Evolutionary conservation across 768 basidiomycete genomes (phyloP).

Genomic region (Mycena maculata): DNA sequence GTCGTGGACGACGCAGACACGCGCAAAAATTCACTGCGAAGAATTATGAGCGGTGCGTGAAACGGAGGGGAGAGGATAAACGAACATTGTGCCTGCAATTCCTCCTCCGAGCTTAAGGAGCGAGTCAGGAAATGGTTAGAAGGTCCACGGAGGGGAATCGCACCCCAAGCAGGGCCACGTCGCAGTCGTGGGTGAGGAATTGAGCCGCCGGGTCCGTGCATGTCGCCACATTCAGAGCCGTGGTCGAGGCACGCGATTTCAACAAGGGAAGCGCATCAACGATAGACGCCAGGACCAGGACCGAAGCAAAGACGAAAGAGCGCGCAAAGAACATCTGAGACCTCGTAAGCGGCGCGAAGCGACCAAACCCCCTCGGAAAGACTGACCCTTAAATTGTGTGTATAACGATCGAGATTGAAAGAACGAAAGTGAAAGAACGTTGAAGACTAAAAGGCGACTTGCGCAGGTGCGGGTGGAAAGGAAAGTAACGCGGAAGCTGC

Average conservation of each 20-base stretch:
- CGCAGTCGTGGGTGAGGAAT: constrained; percentile 36
- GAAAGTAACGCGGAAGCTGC: constrained; percentile 11
- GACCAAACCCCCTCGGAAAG: background rate
- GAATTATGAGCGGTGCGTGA: background rate
- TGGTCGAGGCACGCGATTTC: constrained; percentile 18
- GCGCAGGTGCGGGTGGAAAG: constrained; percentile 23
- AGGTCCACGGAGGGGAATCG: background rate
- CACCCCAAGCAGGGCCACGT: constrained; percentile 37
- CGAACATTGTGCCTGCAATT: constrained; percentile 36
- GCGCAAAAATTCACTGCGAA: constrained; percentile 34
- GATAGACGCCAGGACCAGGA: constrained; percentile 15
- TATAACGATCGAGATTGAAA: constrained; percentile 12
- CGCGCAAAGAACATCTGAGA: constrained; percentile 34
- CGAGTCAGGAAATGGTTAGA: background rate
- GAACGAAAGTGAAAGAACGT: constrained; percentile 32
- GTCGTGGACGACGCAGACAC: constrained; percentile 29
- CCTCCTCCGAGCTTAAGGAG: constrained; percentile 33
- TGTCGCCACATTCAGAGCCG: constrained; percentile 33
- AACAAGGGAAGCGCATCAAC: constrained; percentile 32
- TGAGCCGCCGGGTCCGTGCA: constrained; percentile 34
- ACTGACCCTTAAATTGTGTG: constrained; percentile 5
- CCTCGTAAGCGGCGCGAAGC: background rate
- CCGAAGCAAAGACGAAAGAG: constrained; percentile 26
- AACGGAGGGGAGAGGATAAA: background rate
- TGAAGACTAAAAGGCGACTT: constrained; percentile 34